A percentile compares a stretch with the other conserved stretches of the same genome.
phyloP scores from a whole-genome alignment of 2,329 filamentous ascomycete genomes.

The Trichoderma atroviride region DNA sequence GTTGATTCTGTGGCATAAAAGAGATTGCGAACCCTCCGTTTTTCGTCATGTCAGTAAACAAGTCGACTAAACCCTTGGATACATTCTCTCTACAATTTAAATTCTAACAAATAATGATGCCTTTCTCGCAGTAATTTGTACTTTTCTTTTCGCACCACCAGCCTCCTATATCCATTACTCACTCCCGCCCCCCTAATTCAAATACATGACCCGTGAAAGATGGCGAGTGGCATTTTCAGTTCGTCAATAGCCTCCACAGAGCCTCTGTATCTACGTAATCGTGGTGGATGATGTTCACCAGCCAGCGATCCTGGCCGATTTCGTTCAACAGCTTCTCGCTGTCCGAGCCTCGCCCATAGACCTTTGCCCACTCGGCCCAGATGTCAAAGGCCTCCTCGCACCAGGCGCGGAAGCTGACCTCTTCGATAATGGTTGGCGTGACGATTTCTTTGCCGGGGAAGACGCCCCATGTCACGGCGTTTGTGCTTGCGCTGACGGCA shows the following conservation, averaged over 20 bases:
- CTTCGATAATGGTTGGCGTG: constrained; percentile 94
- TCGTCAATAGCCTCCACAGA: constrained; percentile 69
- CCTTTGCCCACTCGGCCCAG: constrained; percentile 89
- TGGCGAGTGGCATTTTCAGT: constrained; percentile 32
- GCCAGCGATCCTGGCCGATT: constrained; percentile 72
- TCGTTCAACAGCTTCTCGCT: constrained; percentile 72
- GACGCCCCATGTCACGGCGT: constrained; percentile 95
- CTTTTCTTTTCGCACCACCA: not conserved
- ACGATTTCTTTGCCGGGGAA: constrained; percentile 96
- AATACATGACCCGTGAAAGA: not conserved
- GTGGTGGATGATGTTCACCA: constrained; percentile 90
- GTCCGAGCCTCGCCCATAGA: constrained; percentile 75
- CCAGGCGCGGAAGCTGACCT: constrained; percentile 92
- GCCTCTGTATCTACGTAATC: constrained; percentile 71
- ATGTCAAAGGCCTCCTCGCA: constrained; percentile 94
- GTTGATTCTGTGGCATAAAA: constrained; percentile 1
- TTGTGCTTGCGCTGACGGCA: constrained; percentile 62
- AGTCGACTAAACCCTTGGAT: not conserved
- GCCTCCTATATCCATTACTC: not conserved
- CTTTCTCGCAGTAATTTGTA: constrained; percentile 1
- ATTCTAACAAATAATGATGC: not conserved
- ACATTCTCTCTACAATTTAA: not conserved
- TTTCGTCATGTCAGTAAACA: not conserved
- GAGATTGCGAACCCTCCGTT: not conserved
- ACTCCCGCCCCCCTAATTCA: not conserved